Conservation (phyloP, 495 filamentous ascomycete species). For the Tuber umbilicatum region DNA sequence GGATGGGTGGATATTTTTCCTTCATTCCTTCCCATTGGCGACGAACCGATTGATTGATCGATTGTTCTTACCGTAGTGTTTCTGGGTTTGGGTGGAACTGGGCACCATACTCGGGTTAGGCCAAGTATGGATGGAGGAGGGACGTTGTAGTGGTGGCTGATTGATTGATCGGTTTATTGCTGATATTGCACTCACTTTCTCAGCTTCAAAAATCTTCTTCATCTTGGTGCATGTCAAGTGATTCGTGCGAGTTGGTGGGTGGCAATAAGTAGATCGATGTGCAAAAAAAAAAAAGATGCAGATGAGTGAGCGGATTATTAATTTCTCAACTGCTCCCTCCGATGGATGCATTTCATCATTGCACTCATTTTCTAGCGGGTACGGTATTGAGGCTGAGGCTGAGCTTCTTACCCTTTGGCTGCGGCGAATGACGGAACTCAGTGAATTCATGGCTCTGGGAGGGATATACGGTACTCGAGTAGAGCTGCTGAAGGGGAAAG, state of each 20-base stretch:
- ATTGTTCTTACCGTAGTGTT: neutral
- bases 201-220: neutral
- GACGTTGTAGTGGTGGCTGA: neutral
- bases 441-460: neutral
- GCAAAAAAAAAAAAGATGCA: neutral
- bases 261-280: neutral
- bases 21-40: neutral
- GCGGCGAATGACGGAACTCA: neutral
- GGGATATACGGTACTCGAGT: no score
- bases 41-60: neutral
- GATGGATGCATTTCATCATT: neutral
- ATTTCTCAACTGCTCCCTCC: neutral
- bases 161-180: neutral
- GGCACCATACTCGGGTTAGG: neutral
- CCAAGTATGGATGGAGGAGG: neutral
- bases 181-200: neutral
- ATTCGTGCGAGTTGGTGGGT: neutral
- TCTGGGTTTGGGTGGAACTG: neutral
- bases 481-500: conserved; percentile 1
- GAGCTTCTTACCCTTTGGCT: neutral
- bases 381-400: neutral
- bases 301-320: neutral
- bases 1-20: neutral
- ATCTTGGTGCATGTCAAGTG: neutral
- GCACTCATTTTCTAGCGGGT: neutral